Conservation (phyloP, 495 filamentous ascomycete species). For the Aspergillus wentii region DNA sequence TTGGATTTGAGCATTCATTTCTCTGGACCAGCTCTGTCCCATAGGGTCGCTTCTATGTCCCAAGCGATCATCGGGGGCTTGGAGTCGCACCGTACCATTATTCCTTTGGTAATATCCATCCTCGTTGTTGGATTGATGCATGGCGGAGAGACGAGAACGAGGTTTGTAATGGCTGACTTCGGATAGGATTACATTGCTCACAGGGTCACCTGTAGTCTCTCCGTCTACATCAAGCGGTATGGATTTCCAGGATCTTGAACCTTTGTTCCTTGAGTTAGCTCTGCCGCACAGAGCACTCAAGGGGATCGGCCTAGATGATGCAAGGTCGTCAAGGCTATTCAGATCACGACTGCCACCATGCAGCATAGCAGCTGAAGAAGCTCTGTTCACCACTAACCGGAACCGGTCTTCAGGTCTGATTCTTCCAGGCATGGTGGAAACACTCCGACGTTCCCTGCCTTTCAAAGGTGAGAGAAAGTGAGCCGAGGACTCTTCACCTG, state of each 20-base stretch:
- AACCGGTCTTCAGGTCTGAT: background rate
- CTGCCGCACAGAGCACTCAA: conserved; percentile 12
- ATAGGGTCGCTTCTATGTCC: background rate
- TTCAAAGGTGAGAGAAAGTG: too few relatives aligned
- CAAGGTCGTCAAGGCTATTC: conserved; percentile 13
- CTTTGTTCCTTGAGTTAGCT: conserved; percentile 12
- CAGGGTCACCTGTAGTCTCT: background rate
- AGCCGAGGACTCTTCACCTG: too few relatives aligned
- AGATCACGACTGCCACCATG: conserved; percentile 11
- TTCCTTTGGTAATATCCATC: too few relatives aligned
- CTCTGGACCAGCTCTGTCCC: background rate
- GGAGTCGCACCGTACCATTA: too few relatives aligned
- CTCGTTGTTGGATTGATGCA: conserved; percentile 3
- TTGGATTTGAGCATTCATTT: conserved; percentile 3
- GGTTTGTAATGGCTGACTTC: conserved; percentile 4
- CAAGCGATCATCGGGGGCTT: background rate
- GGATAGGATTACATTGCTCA: background rate
- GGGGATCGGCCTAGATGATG: conserved; percentile 20
- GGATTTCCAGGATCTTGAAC: conserved; percentile 7
- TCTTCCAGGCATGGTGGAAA: conserved; percentile 2
- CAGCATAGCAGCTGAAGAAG: conserved; percentile 1
- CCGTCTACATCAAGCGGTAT: conserved; percentile 6
- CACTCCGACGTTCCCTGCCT: background rate
- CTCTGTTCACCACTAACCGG: background rate
- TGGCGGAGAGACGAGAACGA: conserved; percentile 5